Conservation (phyloP, 108 stramenopile genomes). For the Conticribra weissflogii region DNA sequence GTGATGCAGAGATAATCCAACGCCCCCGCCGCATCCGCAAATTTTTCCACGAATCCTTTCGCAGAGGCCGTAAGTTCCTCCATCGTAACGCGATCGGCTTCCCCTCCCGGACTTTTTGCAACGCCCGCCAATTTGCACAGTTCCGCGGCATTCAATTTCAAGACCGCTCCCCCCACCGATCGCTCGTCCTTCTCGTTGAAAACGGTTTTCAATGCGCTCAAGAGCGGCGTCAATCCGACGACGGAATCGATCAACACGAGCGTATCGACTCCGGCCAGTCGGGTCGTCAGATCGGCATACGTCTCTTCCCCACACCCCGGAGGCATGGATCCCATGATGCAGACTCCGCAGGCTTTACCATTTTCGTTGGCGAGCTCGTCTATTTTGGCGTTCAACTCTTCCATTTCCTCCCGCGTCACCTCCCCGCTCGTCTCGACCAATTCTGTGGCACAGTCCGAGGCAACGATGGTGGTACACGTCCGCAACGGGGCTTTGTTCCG, state of each 20-base stretch:
- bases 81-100: constrained; percentile 50
- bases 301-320: constrained; percentile 72
- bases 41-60: constrained; percentile 49
- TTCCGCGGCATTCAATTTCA: constrained; percentile 85
- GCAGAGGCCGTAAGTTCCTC: constrained; percentile 56
- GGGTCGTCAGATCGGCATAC: constrained; percentile 64
- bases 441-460: constrained; percentile 71
- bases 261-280: constrained; percentile 38
- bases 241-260: constrained; percentile 86
- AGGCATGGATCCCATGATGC: constrained; percentile 89
- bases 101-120: constrained; percentile 36
- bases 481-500: constrained; percentile 55
- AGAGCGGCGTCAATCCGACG: constrained; percentile 60
- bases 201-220: constrained; percentile 32
- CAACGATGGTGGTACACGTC: constrained; percentile 87
- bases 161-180: constrained; percentile 48
- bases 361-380: constrained; percentile 20
- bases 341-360: constrained; percentile 48
- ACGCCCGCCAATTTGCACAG: constrained; percentile 69
- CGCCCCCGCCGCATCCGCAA: constrained; percentile 37
- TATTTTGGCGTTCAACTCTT: constrained; percentile 44
- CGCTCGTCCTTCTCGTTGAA: constrained; percentile 17
- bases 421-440: constrained; percentile 81
- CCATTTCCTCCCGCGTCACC: constrained; percentile 57
- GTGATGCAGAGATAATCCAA: constrained; percentile 57